Base-by-base conservation (phyloP, 371 early-diverging fungal species). In the Mucor circinelloides region DNA sequence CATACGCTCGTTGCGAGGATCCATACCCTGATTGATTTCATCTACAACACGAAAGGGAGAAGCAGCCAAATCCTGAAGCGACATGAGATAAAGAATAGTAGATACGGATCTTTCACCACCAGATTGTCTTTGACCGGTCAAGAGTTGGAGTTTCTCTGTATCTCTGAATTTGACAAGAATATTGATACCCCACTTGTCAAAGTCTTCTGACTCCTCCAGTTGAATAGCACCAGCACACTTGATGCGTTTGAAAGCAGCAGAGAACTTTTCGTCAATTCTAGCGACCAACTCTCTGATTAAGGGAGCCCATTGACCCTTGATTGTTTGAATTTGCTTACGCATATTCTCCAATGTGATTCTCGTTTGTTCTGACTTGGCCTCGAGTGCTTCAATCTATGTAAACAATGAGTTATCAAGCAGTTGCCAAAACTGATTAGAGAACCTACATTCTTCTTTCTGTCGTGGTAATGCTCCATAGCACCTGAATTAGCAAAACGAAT, bases 21-120 rank as follows among this genome's bases (percentile, higher is more conserved):
- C 99, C 99, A 99, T 99, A 64, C 99, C 99, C 80, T 99, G 99
- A 80, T 99, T 99, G 69, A 99, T 99, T 81, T 99, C 99, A 83
- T 99, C 99, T 9, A 99, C 99, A 0, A 99, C 95, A 56, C 99
- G 91, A 89, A 99, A 99, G 7, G 99, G 99, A 9, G 96, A 85
- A 13, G 85, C 85, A 10, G 95, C 94, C 38, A 95, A 78, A 32
- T 84, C 78, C 83, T 99, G 99, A 55, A 99, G 86, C 5, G 99
- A 88, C 88, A 99, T 94, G 58, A 99, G 76, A 74, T 97, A 99
- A 66, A 99, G 84, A 67, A 99, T 99, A 4, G 99, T 99, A 4
- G 98, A 91, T 17, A 97, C 97, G 1, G 97, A 91, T 19, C 96
- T 88, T 69, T 97, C 97, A 64, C 99, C 99, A 59, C 99, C 99